These are phyloP conservation scores for Ceratocystis alfenasii DNA, from an alignment of 2,329 filamentous ascomycete genomes.

Conservation along the genomic window DNA sequence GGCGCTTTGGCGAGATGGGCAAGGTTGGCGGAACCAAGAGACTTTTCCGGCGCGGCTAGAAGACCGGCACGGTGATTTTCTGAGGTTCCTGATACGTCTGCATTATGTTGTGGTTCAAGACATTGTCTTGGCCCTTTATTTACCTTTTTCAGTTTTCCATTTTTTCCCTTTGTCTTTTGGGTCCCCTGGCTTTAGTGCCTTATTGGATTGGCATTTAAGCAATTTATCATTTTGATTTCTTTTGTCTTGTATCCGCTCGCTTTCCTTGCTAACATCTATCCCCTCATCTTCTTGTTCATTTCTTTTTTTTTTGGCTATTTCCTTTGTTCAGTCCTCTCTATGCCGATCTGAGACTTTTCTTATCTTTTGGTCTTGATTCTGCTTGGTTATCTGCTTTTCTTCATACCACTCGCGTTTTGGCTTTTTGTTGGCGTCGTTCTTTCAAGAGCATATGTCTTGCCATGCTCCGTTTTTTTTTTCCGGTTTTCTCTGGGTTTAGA, in stretches of 20 bases:
- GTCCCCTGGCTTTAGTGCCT: not conserved
- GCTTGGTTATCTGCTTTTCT: not conserved
- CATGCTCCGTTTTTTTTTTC: not conserved
- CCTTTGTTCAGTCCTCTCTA: not conserved
- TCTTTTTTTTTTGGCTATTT: not conserved
- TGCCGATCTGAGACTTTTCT: not conserved
- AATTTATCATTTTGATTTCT: constrained; percentile 4
- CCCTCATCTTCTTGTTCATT: not conserved
- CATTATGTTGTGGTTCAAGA: no score
- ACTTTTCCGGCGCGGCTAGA: constrained; percentile 44
- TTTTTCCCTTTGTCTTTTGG: not conserved
- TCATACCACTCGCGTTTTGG: not conserved
- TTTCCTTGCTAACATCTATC: not conserved
- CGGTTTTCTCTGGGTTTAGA: not conserved
- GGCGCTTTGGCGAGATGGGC: constrained; percentile 55
- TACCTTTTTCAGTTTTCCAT: constrained; percentile 1
- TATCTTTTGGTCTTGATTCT: constrained; percentile 1
- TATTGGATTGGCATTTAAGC: no score
- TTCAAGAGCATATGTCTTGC: not conserved
- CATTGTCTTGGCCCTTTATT: not conserved
- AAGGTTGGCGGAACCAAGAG: constrained; percentile 62
- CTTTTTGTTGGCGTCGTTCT: not conserved
- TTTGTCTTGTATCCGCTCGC: not conserved
- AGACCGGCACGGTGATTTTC: constrained; percentile 13
- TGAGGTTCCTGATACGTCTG: not conserved